Percentiles rank a stretch among this genome's conserved stretches.
Evolutionary conservation across 208 protist species (phyloP).

Genomic region (Leishmania braziliensis): DNA sequence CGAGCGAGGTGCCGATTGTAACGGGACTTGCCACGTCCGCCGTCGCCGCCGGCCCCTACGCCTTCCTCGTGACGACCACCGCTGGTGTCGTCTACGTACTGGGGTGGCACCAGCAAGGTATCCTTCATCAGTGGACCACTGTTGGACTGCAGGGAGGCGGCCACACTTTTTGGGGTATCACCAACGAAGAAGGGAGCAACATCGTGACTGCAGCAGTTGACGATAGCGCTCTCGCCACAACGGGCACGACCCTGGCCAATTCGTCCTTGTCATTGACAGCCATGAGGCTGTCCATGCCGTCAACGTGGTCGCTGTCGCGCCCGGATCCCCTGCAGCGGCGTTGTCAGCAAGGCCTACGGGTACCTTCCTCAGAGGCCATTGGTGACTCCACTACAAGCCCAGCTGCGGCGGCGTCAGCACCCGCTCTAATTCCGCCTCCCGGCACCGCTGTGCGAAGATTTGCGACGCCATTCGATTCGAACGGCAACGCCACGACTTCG

Average conservation of each 20-base stretch:
- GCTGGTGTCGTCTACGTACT: constrained; percentile 65
- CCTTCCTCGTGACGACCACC: constrained; percentile 67
- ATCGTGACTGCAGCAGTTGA: background rate
- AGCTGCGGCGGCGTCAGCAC: background rate
- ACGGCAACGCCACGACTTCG: constrained; percentile 7
- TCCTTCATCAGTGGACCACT: constrained; percentile 62
- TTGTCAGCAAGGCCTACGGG: constrained; percentile 3
- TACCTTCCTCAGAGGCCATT: background rate
- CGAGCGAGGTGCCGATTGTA: constrained; percentile 38
- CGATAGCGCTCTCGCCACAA: background rate
- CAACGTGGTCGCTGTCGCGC: background rate
- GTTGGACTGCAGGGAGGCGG: constrained; percentile 25
- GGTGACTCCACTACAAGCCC: background rate
- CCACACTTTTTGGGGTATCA: constrained; percentile 23
- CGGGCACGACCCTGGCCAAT: background rate
- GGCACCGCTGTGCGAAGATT: constrained; percentile 18
- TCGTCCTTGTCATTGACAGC: background rate
- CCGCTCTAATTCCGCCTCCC: constrained; percentile 7
- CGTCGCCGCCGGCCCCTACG: constrained; percentile 41
- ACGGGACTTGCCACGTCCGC: constrained; percentile 45
- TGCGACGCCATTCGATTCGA: background rate
- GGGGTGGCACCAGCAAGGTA: constrained; percentile 49
- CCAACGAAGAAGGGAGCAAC: background rate
- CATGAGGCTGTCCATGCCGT: background rate
- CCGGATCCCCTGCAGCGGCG: constrained; percentile 29